These are phyloP conservation scores for Mycena chlorophos DNA, from an alignment of 768 basidiomycete species.

Conservation along the genomic window DNA sequence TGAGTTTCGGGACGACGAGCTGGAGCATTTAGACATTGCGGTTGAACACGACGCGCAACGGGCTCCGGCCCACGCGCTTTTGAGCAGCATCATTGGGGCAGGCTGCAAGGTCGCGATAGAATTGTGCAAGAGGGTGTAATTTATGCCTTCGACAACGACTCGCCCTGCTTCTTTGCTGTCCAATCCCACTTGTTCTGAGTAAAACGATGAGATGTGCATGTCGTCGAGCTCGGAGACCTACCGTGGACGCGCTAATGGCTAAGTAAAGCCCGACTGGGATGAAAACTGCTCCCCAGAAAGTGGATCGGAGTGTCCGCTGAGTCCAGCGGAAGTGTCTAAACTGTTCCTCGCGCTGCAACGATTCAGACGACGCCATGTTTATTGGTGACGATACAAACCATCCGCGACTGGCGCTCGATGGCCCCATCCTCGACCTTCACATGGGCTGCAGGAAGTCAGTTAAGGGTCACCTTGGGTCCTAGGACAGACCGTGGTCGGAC, in stretches of 20 bases:
- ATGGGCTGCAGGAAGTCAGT: constrained; percentile 14
- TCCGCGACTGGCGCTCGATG: constrained; percentile 55
- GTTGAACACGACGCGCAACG: constrained; percentile 85
- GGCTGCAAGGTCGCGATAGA: constrained; percentile 92
- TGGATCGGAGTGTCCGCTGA: constrained; percentile 57
- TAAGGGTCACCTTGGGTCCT: background rate
- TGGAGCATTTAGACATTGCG: constrained; percentile 91
- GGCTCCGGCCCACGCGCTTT: constrained; percentile 86
- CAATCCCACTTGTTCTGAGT: constrained; percentile 25
- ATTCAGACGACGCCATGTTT: constrained; percentile 8
- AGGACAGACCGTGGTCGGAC: constrained; percentile 12
- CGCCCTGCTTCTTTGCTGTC: constrained; percentile 31
- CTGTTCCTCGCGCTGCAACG: constrained; percentile 73
- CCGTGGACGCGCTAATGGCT: constrained; percentile 40
- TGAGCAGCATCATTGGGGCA: constrained; percentile 80
- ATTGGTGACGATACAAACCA: constrained; percentile 35
- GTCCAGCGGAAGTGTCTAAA: constrained; percentile 85
- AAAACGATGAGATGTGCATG: background rate
- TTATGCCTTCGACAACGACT: constrained; percentile 30
- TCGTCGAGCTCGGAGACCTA: constrained; percentile 15
- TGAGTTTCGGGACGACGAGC: constrained; percentile 92
- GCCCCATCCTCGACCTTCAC: constrained; percentile 51
- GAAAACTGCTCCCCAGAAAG: constrained; percentile 63
- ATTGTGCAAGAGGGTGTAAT: constrained; percentile 78
- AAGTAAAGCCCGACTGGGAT: constrained; percentile 60